Evolutionary conservation across 495 filamentous ascomycete genomes (phyloP).

Genomic region (Annulohypoxylon bovei): DNA sequence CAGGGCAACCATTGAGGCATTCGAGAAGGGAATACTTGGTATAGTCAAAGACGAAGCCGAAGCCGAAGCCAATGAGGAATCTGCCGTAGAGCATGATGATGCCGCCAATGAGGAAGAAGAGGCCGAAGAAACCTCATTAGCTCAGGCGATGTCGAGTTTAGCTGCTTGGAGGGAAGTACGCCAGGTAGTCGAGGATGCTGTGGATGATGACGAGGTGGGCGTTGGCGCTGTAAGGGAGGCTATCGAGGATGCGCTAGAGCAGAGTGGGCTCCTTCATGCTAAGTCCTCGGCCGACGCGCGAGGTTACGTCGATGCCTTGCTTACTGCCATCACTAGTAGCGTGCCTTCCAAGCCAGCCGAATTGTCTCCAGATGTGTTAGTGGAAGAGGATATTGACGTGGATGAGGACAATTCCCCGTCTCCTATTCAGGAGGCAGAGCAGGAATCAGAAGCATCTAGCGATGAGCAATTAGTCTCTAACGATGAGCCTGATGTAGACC

Average conservation of each 20-base stretch:
- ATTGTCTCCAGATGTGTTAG: constrained; percentile 27
- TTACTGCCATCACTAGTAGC: constrained; percentile 50
- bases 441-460: constrained; percentile 3
- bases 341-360: constrained; percentile 23
- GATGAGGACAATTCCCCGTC: constrained; percentile 27
- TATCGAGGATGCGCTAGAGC: constrained; percentile 55
- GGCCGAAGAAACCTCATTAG: constrained; percentile 29
- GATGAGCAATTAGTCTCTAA: constrained; percentile 22
- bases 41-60: constrained; percentile 48
- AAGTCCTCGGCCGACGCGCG: constrained; percentile 48
- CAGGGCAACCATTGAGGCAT: constrained; percentile 69
- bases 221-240: constrained; percentile 54
- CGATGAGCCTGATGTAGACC: constrained; percentile 14
- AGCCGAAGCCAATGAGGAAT: constrained; percentile 12
- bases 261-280: constrained; percentile 55
- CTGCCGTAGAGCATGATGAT: not conserved
- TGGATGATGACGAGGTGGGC: constrained; percentile 63
- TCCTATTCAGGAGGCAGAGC: not conserved
- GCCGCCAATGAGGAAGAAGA: not conserved
- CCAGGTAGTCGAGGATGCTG: constrained; percentile 62
- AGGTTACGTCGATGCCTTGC: constrained; percentile 52
- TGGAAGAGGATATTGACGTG: constrained; percentile 25
- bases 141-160: constrained; percentile 39
- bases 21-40: constrained; percentile 71
- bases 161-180: constrained; percentile 64